Base-by-base conservation (phyloP, 164 flowering plant genomes). In the Echeveria elegans region DNA sequence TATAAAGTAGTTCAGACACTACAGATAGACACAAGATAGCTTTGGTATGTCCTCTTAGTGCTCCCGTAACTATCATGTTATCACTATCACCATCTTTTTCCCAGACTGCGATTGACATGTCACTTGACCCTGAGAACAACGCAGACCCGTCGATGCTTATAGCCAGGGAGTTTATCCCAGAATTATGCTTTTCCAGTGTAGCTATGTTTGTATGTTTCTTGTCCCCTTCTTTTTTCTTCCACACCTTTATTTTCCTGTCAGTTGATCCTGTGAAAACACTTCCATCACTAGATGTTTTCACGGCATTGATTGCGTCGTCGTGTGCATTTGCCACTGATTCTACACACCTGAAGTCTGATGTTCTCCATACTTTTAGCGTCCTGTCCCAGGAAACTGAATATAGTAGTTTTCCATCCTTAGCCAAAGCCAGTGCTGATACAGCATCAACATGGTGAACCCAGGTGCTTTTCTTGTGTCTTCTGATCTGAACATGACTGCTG, bases 381-480 rank as follows among this genome's bases (percentile, higher is more conserved):
- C 96, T 68, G 50, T 93, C 98, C 98, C 98, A 93, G 0, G 98
- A 93, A 37, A 77, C 94, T 0, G 98, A 90, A 78, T 89, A 93
- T 6, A 93, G 84, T 23, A 82, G 76, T 31, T 86, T 65, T 45
- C 71, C 84, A 48, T 89, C 92, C 5, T 21, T 58, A 11, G 96
- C 81, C 19, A 89, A 19, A 59, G 88, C 92, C 0, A 93, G 81
- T 1, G 82, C 92, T 2, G 98, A 89, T 3, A 93, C 85, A 0
- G 92, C 70, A 74, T 93, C 97, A 0, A 79, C 85, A 56, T 93
- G 98, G 68, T 87, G 87, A 19, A 89, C 89, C 98, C 97, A 93
- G 3, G 89, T 86, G 70, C 77, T 72, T 61, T 70, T 90, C 73
- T 84, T 84, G 84, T 90, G 92, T 34, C 97, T 73, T 12, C 92